Percentiles rank a stretch among this genome's conserved stretches.
Conservation (phyloP, 1,284 basidiomycete genomes). For the Malassezia cuniculi region DNA sequence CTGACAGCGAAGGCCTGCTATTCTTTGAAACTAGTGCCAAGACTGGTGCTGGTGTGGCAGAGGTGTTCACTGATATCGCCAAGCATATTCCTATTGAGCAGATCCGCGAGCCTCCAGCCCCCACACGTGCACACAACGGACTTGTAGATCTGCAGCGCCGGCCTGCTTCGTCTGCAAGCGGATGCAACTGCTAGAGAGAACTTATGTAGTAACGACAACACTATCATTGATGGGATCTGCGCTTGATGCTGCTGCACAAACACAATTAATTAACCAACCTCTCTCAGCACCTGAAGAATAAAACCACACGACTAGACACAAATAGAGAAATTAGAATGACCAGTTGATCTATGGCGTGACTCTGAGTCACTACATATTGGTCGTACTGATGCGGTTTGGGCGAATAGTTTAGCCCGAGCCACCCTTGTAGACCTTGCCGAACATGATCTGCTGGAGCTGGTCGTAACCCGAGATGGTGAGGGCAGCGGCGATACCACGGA, state of each 20-base stretch:
- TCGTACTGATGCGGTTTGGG: background rate
- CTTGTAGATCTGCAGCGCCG: constrained; percentile 8
- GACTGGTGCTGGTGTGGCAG: constrained; percentile 89
- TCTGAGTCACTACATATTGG: background rate
- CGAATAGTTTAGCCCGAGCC: background rate
- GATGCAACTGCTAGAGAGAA: background rate
- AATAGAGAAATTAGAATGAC: too few relatives aligned
- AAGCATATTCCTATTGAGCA: constrained; percentile 12
- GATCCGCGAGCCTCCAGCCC: background rate
- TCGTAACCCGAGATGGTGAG: constrained; percentile 76
- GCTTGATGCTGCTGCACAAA: too few relatives aligned
- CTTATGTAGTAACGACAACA: too few relatives aligned
- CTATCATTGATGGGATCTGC: too few relatives aligned
- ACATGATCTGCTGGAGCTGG: constrained; percentile 61
- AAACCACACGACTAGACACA: too few relatives aligned
- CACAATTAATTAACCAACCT: too few relatives aligned
- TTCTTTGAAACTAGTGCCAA: constrained; percentile 99
- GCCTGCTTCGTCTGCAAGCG: background rate
- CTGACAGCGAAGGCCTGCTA: constrained; percentile 75
- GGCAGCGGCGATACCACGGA: constrained; percentile 94
- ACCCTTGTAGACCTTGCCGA: constrained; percentile 46
- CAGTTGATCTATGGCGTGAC: too few relatives aligned
- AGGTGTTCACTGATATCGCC: constrained; percentile 76
- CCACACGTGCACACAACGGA: constrained; percentile 1
- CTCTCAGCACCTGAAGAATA: too few relatives aligned